Conservation (phyloP, 805 yeast species). For the Candida dajiaensis region DNA sequence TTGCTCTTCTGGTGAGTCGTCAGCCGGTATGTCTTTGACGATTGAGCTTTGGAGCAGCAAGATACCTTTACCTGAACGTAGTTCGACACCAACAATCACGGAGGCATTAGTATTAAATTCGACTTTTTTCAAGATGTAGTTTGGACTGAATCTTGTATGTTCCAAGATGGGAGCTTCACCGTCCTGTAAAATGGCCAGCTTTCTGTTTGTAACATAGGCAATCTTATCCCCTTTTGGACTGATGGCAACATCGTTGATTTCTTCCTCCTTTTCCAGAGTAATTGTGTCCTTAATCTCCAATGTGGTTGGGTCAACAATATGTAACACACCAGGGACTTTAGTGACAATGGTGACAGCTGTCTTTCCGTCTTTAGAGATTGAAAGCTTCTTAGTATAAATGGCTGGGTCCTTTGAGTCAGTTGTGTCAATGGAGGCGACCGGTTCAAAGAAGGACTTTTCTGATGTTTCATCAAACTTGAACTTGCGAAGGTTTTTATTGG, state of each 20-base stretch:
- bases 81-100: conserved; percentile 39
- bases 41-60: conserved; percentile 25
- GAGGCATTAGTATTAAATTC: conserved; percentile 31
- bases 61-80: conserved; percentile 36
- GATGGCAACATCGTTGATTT: conserved; percentile 60
- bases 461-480: conserved; percentile 26
- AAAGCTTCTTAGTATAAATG: conserved; percentile 55
- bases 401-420: conserved; percentile 40
- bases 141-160: conserved; percentile 16
- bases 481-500: conserved; percentile 69
- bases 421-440: conserved; percentile 57
- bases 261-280: conserved; percentile 40
- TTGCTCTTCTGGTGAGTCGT: background rate
- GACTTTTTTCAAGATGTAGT: conserved; percentile 34
- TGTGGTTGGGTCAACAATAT: conserved; percentile 50
- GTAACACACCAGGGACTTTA: conserved; percentile 53
- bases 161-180: conserved; percentile 8
- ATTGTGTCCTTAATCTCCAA: conserved; percentile 48
- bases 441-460: conserved; percentile 45
- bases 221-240: conserved; percentile 62
- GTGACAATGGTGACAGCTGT: conserved; percentile 69
- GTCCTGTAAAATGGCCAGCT: conserved; percentile 27
- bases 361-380: conserved; percentile 51
- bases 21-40: conserved; percentile 5
- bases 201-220: conserved; percentile 52